Percentiles rank a stretch among this genome's conserved stretches.
Conservation (phyloP, 108 stramenopile species). For the Fistulifera solaris region DNA sequence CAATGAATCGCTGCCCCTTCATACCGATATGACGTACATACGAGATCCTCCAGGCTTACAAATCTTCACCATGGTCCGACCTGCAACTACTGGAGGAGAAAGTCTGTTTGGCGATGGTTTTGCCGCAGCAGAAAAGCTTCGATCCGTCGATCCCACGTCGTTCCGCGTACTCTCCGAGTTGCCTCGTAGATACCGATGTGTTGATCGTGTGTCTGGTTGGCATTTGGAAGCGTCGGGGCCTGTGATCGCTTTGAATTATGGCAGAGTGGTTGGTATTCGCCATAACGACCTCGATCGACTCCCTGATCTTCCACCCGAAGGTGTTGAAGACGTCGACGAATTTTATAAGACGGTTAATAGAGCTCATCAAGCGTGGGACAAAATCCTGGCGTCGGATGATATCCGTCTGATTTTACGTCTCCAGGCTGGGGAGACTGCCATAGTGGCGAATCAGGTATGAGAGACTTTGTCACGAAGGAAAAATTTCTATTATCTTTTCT, state of each 20-base stretch:
- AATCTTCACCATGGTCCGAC: conserved; percentile 78
- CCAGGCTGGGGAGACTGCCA: conserved; percentile 61
- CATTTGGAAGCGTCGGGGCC: conserved; percentile 63
- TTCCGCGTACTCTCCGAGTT: conserved; percentile 44
- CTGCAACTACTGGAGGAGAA: conserved; percentile 44
- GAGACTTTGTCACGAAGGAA: too few species aligned
- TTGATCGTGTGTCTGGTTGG: conserved; percentile 65
- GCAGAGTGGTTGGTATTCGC: conserved; percentile 46
- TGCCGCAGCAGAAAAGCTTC: conserved; percentile 45
- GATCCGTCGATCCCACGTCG: conserved; percentile 34
- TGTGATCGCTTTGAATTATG: conserved; percentile 38
- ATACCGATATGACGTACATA: conserved; percentile 80
- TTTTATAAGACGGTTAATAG: conserved; percentile 39
- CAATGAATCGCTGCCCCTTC: conserved; percentile 57
- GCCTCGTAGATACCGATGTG: conserved; percentile 49
- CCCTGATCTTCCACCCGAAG: conserved; percentile 63
- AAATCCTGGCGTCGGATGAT: conserved; percentile 45
- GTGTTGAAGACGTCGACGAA: conserved; percentile 16
- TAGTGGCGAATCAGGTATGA: conserved; percentile 79
- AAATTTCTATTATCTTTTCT: not conserved
- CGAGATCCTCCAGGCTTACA: conserved; percentile 75
- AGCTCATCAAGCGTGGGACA: conserved; percentile 64
- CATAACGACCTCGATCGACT: conserved; percentile 82
- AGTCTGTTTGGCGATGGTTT: conserved; percentile 68
- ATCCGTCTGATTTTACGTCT: conserved; percentile 64